Evolutionary conservation across 176 grass and related monocot species (phyloP).

Genomic region (Calamus simplicifolius): DNA sequence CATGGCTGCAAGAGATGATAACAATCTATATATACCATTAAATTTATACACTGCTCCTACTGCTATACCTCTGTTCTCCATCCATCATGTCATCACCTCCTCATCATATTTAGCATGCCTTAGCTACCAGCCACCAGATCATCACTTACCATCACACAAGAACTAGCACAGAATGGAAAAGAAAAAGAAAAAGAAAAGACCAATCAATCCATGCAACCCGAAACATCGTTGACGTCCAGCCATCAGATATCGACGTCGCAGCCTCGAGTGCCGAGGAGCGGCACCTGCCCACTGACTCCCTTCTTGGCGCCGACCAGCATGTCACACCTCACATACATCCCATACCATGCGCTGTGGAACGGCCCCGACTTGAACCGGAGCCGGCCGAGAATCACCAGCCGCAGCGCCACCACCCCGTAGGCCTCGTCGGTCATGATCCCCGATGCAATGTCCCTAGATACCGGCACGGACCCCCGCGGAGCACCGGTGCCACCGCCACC

Average conservation of each 20-base stretch:
- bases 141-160: too few relatives aligned
- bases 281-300: conserved; percentile 14
- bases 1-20: too few relatives aligned
- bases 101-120: too few relatives aligned
- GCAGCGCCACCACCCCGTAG: conserved; percentile 41
- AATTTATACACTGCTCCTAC: too few relatives aligned
- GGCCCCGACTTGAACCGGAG: conserved; percentile 50
- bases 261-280: conserved; percentile 45
- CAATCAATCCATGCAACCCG: too few relatives aligned
- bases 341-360: conserved; percentile 44
- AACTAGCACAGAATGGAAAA: too few relatives aligned
- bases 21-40: too few relatives aligned
- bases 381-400: conserved; percentile 69
- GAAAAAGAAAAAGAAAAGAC: too few relatives aligned
- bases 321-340: conserved; percentile 69
- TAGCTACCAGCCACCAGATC: too few relatives aligned
- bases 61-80: too few relatives aligned
- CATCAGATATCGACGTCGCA: conserved; percentile 54
- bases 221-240: too few relatives aligned
- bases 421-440: conserved; percentile 47
- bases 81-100: too few relatives aligned
- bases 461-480: conserved; percentile 26
- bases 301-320: conserved; percentile 42
- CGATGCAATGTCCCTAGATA: conserved; percentile 35
- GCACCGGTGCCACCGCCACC: conserved; percentile 31